These are phyloP conservation scores for Silene uniflora DNA, from an alignment of 148 eudicot genomes.

Conservation along the genomic window DNA sequence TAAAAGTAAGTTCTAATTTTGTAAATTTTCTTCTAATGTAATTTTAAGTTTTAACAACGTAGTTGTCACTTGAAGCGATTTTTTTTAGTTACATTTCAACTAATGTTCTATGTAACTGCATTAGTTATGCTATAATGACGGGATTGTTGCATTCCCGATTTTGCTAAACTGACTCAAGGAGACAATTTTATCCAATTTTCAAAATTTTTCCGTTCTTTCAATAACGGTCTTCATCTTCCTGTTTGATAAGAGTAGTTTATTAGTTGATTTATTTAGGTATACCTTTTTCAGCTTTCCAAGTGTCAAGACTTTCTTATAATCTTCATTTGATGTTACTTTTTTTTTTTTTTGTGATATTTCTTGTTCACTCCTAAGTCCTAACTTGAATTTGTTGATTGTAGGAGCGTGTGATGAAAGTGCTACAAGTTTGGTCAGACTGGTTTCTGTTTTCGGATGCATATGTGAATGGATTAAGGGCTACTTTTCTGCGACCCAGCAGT, in stretches of 20 bases:
- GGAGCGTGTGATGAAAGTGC: constrained; percentile 96
- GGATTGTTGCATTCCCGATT: not conserved
- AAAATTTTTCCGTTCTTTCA: not conserved
- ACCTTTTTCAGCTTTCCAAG: not conserved
- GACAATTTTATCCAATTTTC: not conserved
- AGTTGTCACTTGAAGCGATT: not conserved
- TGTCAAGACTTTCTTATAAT: not conserved
- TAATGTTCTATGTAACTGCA: not conserved
- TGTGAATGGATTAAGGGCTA: constrained; percentile 87
- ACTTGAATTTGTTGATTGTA: constrained; percentile 26
- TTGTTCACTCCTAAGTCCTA: not conserved
- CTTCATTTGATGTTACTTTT: too few relatives aligned
- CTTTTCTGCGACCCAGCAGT: constrained; percentile 78
- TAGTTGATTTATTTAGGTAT: not conserved
- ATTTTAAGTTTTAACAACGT: not conserved
- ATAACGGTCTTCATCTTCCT: not conserved
- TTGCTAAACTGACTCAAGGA: not conserved
- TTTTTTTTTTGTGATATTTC: not conserved
- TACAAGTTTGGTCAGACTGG: constrained; percentile 99
- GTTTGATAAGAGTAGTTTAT: not conserved
- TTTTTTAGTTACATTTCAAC: not conserved
- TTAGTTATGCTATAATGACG: not conserved
- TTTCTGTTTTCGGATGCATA: constrained; percentile 95
- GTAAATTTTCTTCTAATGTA: not conserved
- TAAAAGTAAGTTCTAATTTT: constrained; percentile 50